Base-by-base conservation (phyloP, 2,329 filamentous ascomycete genomes). In the Microcyclosporella mali region DNA sequence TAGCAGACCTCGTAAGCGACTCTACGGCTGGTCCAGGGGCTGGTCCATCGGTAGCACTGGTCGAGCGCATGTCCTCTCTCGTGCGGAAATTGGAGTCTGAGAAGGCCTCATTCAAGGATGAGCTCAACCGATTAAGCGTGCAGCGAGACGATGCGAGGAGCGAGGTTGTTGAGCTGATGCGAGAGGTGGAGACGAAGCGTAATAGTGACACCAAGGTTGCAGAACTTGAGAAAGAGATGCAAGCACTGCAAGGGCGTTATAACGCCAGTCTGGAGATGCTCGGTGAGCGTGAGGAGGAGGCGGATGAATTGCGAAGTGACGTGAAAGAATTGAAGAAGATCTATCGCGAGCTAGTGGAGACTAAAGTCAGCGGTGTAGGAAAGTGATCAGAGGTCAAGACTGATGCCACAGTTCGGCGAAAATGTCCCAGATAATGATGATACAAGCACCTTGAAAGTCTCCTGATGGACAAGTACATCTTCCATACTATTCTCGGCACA, bases 211-310 rank as follows among this genome's bases (percentile, higher is more conserved):
- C 70, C 40, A 78, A 75, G 46, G 75, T 88, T 0, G 69, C 72
- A 15, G 73, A 76, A 46, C 65, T 95, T 11, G 83, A 94, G 63
- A 69, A 66, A 34, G 78, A 88, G 54, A 70, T 95, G 37, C 69
- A 68, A 19, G 77, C 79, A 32, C 71, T 95, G 51, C 82, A 86
- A 57, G 72, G 79, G 49, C 75, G 90, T 56, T 95, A 97, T 62
- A 82, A 94, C 62, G 92, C 88, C 11, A 94, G 88, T 46, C 72
- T 98, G 40, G 89, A 97, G 69, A 83, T 97, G 80, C 69, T 98
- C 43, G 92, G 92, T 1, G 92, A 98, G 76, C 95, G 95, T 77
- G 95, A 88, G 65, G 92, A 98, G 72, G 71, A 84, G 59, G 89
- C 95, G 2, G 88, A 95, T 60, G 92, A 98, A 72, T 70, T 98